Conservation (phyloP, 2,329 filamentous ascomycete genomes). For the Trichoderma oligosporum region DNA sequence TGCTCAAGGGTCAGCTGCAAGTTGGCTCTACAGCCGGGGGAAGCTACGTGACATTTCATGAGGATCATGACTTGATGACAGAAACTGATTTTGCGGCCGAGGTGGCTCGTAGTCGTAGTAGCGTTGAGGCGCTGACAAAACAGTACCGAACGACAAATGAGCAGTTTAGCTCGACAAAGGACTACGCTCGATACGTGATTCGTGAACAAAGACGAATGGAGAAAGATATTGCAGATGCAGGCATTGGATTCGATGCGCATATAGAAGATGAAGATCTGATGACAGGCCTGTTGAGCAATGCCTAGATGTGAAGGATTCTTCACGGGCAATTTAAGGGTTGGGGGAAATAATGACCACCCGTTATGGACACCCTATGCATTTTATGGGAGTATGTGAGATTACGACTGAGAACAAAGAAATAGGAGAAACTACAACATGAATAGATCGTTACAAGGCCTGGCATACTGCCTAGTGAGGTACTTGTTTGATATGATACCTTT, state of each 20-base stretch:
- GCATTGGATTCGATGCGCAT: conserved; percentile 43
- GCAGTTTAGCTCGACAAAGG: conserved; percentile 52
- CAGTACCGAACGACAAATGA: conserved; percentile 52
- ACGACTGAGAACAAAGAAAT: not conserved
- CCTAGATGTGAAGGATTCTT: conserved; percentile 5
- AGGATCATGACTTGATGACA: conserved; percentile 40
- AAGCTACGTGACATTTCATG: conserved; percentile 50
- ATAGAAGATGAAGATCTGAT: conserved; percentile 61
- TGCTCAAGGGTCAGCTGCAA: conserved; percentile 52
- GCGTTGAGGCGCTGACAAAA: conserved; percentile 44
- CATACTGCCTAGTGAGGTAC: not conserved
- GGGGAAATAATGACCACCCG: not conserved
- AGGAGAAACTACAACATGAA: not conserved
- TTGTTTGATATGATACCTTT: not conserved
- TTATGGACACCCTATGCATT: not conserved
- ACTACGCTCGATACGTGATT: conserved; percentile 49
- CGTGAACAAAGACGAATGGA: conserved; percentile 46
- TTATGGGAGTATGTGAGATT: not conserved
- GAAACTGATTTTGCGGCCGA: conserved; percentile 50
- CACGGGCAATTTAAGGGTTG: too few species aligned
- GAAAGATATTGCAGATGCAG: conserved; percentile 39
- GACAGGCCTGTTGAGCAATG: conserved; percentile 40
- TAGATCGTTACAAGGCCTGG: not conserved
- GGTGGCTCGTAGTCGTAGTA: conserved; percentile 40
- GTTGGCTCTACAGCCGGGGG: conserved; percentile 40